Evolutionary conservation across 768 basidiomycete species (phyloP).

Genomic region (Vishniacozyma victoriae): DNA sequence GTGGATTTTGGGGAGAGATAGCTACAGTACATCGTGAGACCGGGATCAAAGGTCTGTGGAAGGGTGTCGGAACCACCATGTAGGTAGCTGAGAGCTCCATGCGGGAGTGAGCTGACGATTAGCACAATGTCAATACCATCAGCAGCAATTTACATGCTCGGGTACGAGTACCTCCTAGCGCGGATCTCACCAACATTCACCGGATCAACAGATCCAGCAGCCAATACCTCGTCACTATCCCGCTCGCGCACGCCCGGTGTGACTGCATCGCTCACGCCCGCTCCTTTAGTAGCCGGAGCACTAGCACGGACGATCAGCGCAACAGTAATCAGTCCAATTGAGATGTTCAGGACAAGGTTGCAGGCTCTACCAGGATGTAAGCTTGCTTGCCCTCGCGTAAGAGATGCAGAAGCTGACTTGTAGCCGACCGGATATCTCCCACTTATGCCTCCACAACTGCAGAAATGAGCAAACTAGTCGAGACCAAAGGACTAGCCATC

Average conservation of each 20-base stretch:
- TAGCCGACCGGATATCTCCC: slow-evolving; percentile 30
- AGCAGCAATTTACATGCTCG: slow-evolving; percentile 87
- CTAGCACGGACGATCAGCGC: slow-evolving; percentile 74
- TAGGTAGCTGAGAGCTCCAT: slow-evolving; percentile 49
- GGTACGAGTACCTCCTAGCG: slow-evolving; percentile 72
- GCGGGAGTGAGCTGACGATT: neutral
- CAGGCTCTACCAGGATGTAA: slow-evolving; percentile 35
- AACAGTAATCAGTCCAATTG: slow-evolving; percentile 49
- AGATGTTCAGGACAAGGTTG: slow-evolving; percentile 44
- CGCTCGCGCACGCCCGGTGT: slow-evolving; percentile 1
- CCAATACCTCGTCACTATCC: slow-evolving; percentile 25
- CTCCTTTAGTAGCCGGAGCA: slow-evolving; percentile 75
- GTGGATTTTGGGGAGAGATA: slow-evolving; percentile 67
- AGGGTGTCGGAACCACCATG: slow-evolving; percentile 87
- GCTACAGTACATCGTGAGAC: slow-evolving; percentile 66
- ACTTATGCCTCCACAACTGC: slow-evolving; percentile 39
- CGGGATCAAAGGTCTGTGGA: slow-evolving; percentile 84
- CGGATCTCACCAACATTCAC: slow-evolving; percentile 32
- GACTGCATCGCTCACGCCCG: slow-evolving; percentile 49
- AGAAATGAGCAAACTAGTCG: slow-evolving; percentile 58
- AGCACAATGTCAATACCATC: slow-evolving; percentile 89
- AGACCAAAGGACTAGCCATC: slow-evolving; percentile 59
- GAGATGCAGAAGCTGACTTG: neutral
- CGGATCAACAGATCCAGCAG: slow-evolving; percentile 20
- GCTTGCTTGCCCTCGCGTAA: neutral